Conservation (phyloP, 805 yeast species). For the Teunomyces tritomae region DNA sequence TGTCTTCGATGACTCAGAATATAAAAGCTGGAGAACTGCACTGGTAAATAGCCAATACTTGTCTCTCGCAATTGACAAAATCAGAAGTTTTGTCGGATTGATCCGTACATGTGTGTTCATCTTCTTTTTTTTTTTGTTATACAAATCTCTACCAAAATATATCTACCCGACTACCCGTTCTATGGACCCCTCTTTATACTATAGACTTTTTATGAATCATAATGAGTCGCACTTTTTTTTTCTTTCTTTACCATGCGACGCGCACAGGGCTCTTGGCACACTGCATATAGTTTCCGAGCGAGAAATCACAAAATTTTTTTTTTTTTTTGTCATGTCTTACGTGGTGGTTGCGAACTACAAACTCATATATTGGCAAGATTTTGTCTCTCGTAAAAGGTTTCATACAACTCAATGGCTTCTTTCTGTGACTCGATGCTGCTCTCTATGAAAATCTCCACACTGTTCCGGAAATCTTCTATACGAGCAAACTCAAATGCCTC, state of each 20-base stretch:
- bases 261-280: not conserved
- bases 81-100: slow-evolving; percentile 43
- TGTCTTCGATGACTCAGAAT: slow-evolving; percentile 28
- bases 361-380: slow-evolving; percentile 13
- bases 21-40: slow-evolving; percentile 48
- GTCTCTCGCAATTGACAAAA: slow-evolving; percentile 52
- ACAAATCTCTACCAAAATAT: not conserved
- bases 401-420: slow-evolving; percentile 86
- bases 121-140: not conserved
- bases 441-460: slow-evolving; percentile 88
- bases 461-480: slow-evolving; percentile 79
- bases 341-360: not conserved
- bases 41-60: slow-evolving; percentile 53
- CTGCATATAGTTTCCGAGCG: not conserved
- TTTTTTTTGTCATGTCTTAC: not conserved
- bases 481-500: slow-evolving; percentile 69
- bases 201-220: not conserved
- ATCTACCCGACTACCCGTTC: no score
- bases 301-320: not conserved
- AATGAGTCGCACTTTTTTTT: not conserved
- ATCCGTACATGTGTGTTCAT: slow-evolving; percentile 49
- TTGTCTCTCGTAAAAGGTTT: slow-evolving; percentile 70
- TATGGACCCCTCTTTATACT: not conserved
- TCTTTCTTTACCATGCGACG: not conserved
- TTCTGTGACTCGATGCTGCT: slow-evolving; percentile 90